These are phyloP conservation scores for Endothia cerciana DNA, from an alignment of 2,329 filamentous ascomycete species.

Conservation along the genomic window DNA sequence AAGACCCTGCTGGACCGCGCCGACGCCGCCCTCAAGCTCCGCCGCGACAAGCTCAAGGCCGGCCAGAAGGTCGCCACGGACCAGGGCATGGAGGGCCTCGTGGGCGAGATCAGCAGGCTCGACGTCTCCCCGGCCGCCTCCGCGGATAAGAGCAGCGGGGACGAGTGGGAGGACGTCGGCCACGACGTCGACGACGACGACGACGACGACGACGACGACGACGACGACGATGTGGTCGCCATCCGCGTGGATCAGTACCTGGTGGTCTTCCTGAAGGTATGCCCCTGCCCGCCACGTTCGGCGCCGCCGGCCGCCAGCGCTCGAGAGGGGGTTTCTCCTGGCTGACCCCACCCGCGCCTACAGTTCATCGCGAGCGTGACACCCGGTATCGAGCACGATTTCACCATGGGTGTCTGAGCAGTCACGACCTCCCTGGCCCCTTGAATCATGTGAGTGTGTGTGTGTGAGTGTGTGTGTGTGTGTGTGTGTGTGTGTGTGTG, in stretches of 20 bases:
- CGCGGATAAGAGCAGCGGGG: conserved; percentile 53
- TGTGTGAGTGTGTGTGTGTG: too few relatives aligned
- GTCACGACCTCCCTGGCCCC: background rate
- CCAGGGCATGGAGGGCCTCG: conserved; percentile 79
- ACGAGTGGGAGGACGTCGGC: conserved; percentile 70
- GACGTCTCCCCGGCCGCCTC: conserved; percentile 53
- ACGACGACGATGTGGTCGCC: conserved; percentile 73
- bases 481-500: too few relatives aligned
- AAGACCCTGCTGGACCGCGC: conserved; percentile 95
- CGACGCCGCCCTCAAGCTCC: conserved; percentile 87
- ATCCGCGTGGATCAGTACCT: conserved; percentile 89
- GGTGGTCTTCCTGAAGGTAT: conserved; percentile 83
- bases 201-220: conserved; percentile 66
- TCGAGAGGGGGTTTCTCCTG: background rate
- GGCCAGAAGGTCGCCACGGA: conserved; percentile 55
- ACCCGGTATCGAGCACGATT: conserved; percentile 96
- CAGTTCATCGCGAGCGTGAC: conserved; percentile 86
- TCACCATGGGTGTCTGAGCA: conserved; percentile 86
- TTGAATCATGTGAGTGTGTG: too few relatives aligned
- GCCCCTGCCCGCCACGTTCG: conserved; percentile 29
- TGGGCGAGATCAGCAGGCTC: conserved; percentile 75
- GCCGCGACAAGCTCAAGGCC: conserved; percentile 77
- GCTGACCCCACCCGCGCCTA: conserved; percentile 33
- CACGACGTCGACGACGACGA: conserved; percentile 70
- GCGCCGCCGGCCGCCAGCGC: background rate